Base-by-base conservation (phyloP, 352 stramenopile species). In the Salisapilia sapeloensis region DNA sequence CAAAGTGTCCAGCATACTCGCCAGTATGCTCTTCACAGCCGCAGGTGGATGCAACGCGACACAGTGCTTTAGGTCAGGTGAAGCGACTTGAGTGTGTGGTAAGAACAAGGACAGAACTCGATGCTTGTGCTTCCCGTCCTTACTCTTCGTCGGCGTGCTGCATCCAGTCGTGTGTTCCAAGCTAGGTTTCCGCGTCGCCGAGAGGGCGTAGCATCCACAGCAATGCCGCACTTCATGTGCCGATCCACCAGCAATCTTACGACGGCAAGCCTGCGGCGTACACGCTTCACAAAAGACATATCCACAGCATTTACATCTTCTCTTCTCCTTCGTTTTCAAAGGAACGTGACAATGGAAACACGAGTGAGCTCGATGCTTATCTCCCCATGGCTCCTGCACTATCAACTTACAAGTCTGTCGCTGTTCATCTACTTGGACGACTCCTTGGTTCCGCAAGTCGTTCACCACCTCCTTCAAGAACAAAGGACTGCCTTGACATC, bases 11-110 rank as follows among this genome's bases (percentile, higher is more conserved):
- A 91, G 48, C 50, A 84, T 47, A 10, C 71, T 87, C 16, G 72
- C 86, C 11, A 91, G 47, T 2, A 91, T 69, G 24, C 65, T 84
- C 38, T 91, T 91, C 15, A 91, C 58, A 0, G 65, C 82, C n/a
- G 62, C 53, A 20, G 75, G 75, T 1, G 74, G 67, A 7, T 57
- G 56, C 14, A 86, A 37, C 8, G 66, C 72, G 9, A 89, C 56
- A 2, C 72, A 61, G 26, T 79, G 65, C 30, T 78, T 83, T 6
- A 89, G 46, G n/a, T 38, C 15, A 16, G 43, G 34, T 13, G 33
- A 37, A 12, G 42, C 16, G 5, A 15, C 6, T 21, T 25, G 17
- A 3, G 53, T 46, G 20, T 50, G 52, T 19, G 56, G 21, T 6
- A 76, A 60, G 35, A 85, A 84, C 4, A 85, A 60, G 1, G 59